Conservation (phyloP, 345 rosid species). For the Zanthoxylum bungeanum region DNA sequence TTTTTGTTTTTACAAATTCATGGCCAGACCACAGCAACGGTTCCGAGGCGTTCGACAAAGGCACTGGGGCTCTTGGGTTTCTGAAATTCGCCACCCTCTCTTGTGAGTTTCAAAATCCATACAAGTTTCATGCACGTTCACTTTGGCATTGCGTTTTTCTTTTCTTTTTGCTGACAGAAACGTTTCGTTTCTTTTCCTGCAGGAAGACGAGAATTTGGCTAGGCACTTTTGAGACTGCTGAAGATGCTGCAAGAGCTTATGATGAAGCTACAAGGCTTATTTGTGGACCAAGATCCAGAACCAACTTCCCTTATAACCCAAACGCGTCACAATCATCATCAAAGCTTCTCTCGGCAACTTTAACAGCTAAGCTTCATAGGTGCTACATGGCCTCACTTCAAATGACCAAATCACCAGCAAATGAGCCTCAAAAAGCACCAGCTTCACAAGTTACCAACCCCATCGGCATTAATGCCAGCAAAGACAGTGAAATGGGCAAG, state of each 20-base stretch:
- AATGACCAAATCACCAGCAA: conserved; percentile 58
- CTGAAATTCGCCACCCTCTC: conserved; percentile 96
- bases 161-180: conserved; percentile 15
- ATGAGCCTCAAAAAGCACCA: conserved; percentile 24
- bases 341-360: conserved; percentile 84
- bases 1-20: conserved; percentile 19
- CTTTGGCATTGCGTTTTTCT: neutral
- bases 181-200: conserved; percentile 26
- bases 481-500: conserved; percentile 20
- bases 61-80: conserved; percentile 99
- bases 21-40: conserved; percentile 97
- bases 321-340: conserved; percentile 66
- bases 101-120: conserved; percentile 45
- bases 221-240: conserved; percentile 96
- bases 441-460: conserved; percentile 15
- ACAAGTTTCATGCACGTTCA: neutral
- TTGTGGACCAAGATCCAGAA: conserved; percentile 92
- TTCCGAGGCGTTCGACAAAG: conserved; percentile 95
- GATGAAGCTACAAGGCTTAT: conserved; percentile 98
- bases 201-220: conserved; percentile 98
- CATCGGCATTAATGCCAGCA: conserved; percentile 28
- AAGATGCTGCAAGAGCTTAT: conserved; percentile 92
- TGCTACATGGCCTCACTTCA: conserved; percentile 97
- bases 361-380: conserved; percentile 84
- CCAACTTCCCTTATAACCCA: conserved; percentile 88